These are phyloP conservation scores for Fraxinus greggii DNA, from an alignment of 305 asterid species.

Conservation along the genomic window DNA sequence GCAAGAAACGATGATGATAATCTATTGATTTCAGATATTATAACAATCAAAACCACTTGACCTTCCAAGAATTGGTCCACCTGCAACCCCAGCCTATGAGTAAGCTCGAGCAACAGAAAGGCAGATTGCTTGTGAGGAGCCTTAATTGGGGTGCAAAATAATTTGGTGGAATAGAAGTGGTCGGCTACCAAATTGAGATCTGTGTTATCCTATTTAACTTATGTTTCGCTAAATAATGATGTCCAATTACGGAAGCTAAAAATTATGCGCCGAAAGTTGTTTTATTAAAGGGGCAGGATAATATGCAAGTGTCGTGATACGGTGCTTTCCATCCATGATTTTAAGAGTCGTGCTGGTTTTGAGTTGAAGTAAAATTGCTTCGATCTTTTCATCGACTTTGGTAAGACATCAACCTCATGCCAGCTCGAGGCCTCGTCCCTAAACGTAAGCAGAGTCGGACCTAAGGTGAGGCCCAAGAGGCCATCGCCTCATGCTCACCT, in stretches of 20 bases:
- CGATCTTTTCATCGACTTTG: slow-evolving; percentile 75
- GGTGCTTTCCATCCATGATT: slow-evolving; percentile 60
- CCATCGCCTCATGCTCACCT: too few species aligned
- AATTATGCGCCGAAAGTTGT: slow-evolving; percentile 69
- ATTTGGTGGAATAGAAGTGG: slow-evolving; percentile 68
- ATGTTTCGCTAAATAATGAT: slow-evolving; percentile 58
- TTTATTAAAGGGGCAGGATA: slow-evolving; percentile 60
- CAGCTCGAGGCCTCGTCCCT: slow-evolving; percentile 96
- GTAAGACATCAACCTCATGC: slow-evolving; percentile 75
- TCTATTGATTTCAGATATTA: slow-evolving; percentile 76
- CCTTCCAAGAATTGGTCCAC: slow-evolving; percentile 44
- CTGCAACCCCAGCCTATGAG: slow-evolving; percentile 48
- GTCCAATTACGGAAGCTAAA: slow-evolving; percentile 64
- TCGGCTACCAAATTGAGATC: slow-evolving; percentile 58
- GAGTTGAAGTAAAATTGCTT: slow-evolving; percentile 48
- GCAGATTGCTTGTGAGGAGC: slow-evolving; percentile 30
- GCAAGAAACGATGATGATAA: slow-evolving; percentile 51
- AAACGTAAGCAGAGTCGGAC: too few species aligned
- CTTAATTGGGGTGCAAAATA: slow-evolving; percentile 47
- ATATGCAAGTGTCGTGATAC: slow-evolving; percentile 66
- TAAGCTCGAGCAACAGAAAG: slow-evolving; percentile 63
- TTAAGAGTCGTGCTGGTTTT: slow-evolving; percentile 71
- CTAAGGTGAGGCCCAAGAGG: too few species aligned
- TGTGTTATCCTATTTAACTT: slow-evolving; percentile 76
- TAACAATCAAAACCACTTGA: slow-evolving; percentile 51